Evolutionary conservation across 2,329 filamentous ascomycete genomes (phyloP).

Genomic region (Rhynchosporium secalis): DNA sequence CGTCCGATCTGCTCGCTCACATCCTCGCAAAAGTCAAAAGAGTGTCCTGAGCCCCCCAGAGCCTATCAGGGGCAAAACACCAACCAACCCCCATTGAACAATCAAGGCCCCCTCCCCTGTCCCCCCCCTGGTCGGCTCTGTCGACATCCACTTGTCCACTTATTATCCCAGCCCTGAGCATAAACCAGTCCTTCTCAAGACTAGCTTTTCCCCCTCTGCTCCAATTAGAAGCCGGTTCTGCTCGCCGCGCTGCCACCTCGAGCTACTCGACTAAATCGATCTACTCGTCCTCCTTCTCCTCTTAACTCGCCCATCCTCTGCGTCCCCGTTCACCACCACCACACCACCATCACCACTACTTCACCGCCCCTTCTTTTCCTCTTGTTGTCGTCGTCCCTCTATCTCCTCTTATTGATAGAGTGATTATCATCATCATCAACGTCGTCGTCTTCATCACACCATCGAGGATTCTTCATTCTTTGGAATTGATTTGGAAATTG

Average conservation of each 20-base stretch:
- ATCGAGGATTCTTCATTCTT: too few relatives aligned
- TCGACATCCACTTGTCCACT: background rate
- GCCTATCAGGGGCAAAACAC: slow-evolving; percentile 6
- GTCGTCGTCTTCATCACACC: too few relatives aligned
- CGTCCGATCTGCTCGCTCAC: background rate
- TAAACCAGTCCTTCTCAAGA: background rate
- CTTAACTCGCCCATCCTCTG: background rate
- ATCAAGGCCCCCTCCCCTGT: background rate
- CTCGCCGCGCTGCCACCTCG: background rate
- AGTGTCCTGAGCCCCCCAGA: background rate
- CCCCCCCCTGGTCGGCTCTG: background rate
- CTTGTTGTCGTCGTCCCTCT: slow-evolving; percentile 11
- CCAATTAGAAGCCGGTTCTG: background rate
- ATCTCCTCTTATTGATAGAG: slow-evolving; percentile 1
- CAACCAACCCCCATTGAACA: background rate
- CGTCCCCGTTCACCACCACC: background rate
- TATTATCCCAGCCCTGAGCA: background rate
- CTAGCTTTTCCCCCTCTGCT: background rate
- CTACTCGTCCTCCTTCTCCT: background rate
- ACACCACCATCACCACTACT: background rate
- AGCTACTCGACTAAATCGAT: background rate
- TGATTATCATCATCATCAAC: background rate
- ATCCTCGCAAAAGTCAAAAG: background rate
- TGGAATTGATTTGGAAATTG: background rate
- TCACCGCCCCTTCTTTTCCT: slow-evolving; percentile 10